These are phyloP conservation scores for Aspergillus latus DNA, from an alignment of 2,329 filamentous ascomycete species.

Conservation along the genomic window DNA sequence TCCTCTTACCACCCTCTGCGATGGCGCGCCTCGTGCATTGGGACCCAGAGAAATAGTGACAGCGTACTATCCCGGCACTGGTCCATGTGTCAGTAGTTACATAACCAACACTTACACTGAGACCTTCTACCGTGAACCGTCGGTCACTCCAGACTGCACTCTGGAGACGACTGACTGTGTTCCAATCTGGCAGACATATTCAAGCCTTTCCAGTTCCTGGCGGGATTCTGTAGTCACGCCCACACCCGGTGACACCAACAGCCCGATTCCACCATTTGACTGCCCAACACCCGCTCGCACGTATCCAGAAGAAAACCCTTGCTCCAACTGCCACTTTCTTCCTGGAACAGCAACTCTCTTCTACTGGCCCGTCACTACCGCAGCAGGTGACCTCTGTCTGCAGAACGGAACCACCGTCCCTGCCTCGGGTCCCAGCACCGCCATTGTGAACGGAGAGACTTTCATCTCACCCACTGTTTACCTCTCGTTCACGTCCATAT, in stretches of 20 bases:
- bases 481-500: slow-evolving; percentile 26
- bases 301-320: slow-evolving; percentile 21
- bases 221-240: slow-evolving; percentile 5
- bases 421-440: slow-evolving; percentile 22
- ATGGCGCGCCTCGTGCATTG: slow-evolving; percentile 21
- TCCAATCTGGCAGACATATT: slow-evolving; percentile 25
- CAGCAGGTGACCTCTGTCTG: slow-evolving; percentile 20
- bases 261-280: slow-evolving; percentile 17
- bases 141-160: slow-evolving; percentile 14
- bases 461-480: slow-evolving; percentile 25
- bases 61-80: slow-evolving; percentile 21
- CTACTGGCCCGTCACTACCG: slow-evolving; percentile 28
- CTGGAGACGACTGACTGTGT: slow-evolving; percentile 23
- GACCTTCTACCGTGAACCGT: slow-evolving; percentile 15
- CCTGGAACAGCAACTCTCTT: slow-evolving; percentile 25
- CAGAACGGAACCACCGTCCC: slow-evolving; percentile 23
- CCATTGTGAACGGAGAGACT: slow-evolving; percentile 21
- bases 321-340: slow-evolving; percentile 23
- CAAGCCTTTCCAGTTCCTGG: slow-evolving; percentile 13
- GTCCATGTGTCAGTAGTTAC: slow-evolving; percentile 17
- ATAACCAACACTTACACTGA: slow-evolving; percentile 7
- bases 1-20: slow-evolving; percentile 25
- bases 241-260: slow-evolving; percentile 21
- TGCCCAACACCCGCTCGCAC: slow-evolving; percentile 17
- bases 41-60: slow-evolving; percentile 21